Conservation (phyloP, 2,329 filamentous ascomycete species). For the Apiospora phragmitis region DNA sequence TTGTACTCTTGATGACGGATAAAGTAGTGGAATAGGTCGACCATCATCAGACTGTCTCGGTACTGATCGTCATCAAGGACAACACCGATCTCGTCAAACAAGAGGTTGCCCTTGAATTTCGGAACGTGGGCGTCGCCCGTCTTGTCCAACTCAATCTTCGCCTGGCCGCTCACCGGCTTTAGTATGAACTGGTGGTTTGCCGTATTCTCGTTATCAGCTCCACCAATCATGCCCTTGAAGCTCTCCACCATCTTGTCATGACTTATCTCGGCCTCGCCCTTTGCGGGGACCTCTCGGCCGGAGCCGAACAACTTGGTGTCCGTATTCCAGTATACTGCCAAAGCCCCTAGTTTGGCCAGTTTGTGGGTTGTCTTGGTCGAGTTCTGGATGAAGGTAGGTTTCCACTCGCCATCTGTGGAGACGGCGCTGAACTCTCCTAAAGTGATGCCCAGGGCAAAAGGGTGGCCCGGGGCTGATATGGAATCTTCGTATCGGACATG, state of each 20-base stretch:
- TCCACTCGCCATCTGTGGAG: slow-evolving; percentile 94
- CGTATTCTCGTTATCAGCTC: slow-evolving; percentile 52
- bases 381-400: slow-evolving; percentile 92
- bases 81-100: slow-evolving; percentile 97
- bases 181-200: slow-evolving; percentile 85
- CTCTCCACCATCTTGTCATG: slow-evolving; percentile 77
- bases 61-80: slow-evolving; percentile 98
- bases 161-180: slow-evolving; percentile 92
- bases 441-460: slow-evolving; percentile 89
- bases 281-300: slow-evolving; percentile 69
- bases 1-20: slow-evolving; percentile 97
- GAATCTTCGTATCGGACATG: slow-evolving; percentile 98
- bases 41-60: slow-evolving; percentile 94
- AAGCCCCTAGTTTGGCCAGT: slow-evolving; percentile 81
- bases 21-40: slow-evolving; percentile 98
- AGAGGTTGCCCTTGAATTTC: slow-evolving; percentile 84
- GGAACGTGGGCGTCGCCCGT: slow-evolving; percentile 76
- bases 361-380: slow-evolving; percentile 85
- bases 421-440: slow-evolving; percentile 96
- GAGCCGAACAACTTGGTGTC: slow-evolving; percentile 82
- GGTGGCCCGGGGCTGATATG: slow-evolving; percentile 90
- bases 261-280: slow-evolving; percentile 60
- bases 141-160: slow-evolving; percentile 94
- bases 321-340: slow-evolving; percentile 98
- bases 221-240: slow-evolving; percentile 79